Evolutionary conservation across 2,329 filamentous ascomycete genomes (phyloP).

Genomic region (Sarocladiaceae sp.): DNA sequence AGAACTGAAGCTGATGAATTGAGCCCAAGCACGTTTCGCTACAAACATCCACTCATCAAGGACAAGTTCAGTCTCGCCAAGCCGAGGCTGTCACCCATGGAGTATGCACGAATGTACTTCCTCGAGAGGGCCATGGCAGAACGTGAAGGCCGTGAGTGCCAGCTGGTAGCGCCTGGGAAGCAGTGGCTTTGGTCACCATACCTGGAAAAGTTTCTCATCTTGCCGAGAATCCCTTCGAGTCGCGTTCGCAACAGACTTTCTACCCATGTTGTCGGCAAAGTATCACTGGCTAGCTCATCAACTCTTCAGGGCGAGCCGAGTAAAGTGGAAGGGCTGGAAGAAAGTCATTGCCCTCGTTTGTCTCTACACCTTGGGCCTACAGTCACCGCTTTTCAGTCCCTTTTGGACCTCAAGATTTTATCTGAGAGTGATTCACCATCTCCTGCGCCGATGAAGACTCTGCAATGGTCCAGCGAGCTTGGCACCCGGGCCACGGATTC

Average conservation of each 20-base stretch:
- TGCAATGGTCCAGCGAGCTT: no score
- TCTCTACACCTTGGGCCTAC: slow-evolving; percentile 8
- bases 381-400: slow-evolving; percentile 2
- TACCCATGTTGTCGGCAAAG: neutral
- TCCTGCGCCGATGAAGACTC: no score
- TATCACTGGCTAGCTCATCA: slow-evolving; percentile 10
- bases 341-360: slow-evolving; percentile 7
- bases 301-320: neutral
- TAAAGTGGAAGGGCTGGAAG: neutral
- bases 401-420: slow-evolving; percentile 1
- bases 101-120: slow-evolving; percentile 29
- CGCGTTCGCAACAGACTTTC: slow-evolving; percentile 17
- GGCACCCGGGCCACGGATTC: no score
- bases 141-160: slow-evolving; percentile 19
- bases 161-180: slow-evolving; percentile 23
- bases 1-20: no score
- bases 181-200: slow-evolving; percentile 27
- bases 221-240: slow-evolving; percentile 24
- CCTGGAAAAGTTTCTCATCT: slow-evolving; percentile 30
- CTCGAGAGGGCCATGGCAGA: slow-evolving; percentile 25
- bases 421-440: neutral
- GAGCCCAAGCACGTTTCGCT: neutral
- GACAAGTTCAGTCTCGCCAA: slow-evolving; percentile 13
- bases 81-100: slow-evolving; percentile 33
- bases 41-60: neutral